A percentile compares a stretch with the other conserved stretches of the same genome.
phyloP scores from a whole-genome alignment of 1,284 basidiomycete species.

The Leccinum cinnamomeum region DNA sequence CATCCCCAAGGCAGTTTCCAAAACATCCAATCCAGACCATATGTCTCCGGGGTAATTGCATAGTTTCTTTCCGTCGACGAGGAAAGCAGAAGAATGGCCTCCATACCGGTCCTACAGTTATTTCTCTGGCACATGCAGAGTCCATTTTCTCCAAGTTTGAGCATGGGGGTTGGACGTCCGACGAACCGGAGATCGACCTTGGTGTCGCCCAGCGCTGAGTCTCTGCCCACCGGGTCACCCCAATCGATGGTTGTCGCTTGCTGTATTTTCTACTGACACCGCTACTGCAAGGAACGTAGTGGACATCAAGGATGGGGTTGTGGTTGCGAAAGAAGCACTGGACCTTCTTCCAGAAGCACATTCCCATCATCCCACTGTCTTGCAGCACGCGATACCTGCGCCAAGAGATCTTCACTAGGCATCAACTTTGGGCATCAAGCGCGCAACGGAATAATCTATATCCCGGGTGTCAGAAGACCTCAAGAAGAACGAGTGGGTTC shows the following conservation, averaged over 20 bases:
- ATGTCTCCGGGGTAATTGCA: neutral
- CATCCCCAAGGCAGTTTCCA: neutral
- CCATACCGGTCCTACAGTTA: neutral
- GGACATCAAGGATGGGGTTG: neutral
- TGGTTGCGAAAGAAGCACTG: neutral
- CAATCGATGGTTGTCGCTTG: neutral
- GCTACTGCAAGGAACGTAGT: neutral
- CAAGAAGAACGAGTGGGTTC: neutral
- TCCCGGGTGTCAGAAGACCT: neutral
- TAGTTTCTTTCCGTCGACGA: neutral
- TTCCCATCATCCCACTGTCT: neutral
- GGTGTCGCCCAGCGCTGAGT: neutral
- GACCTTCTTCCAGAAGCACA: neutral
- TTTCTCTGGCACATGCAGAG: neutral
- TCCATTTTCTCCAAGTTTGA: neutral
- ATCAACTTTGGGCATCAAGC: neutral
- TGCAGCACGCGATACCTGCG: neutral
- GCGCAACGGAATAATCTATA: neutral
- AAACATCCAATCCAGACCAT: neutral
- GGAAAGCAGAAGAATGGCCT: neutral
- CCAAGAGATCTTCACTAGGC: slow-evolving; percentile 7
- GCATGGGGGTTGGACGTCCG: neutral
- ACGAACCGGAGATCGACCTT: neutral
- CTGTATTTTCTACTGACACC: neutral
- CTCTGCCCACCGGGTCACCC: neutral